These are phyloP conservation scores for Pulveroboletus sp. DNA, from an alignment of 768 basidiomycete species.

Conservation along the genomic window DNA sequence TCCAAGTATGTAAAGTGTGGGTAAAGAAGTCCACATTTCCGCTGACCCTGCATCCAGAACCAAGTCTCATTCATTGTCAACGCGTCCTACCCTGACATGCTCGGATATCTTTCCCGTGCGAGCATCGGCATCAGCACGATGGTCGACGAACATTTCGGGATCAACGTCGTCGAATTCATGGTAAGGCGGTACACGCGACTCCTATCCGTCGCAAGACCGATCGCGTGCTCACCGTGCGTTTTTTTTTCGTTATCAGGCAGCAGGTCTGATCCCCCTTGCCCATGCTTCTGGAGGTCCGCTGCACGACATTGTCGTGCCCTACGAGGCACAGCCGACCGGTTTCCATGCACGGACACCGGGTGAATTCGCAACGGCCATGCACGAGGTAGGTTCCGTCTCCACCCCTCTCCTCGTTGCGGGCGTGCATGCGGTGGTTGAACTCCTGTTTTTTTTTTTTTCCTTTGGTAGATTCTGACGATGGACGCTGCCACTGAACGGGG, in stretches of 20 bases:
- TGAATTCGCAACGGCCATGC: constrained; percentile 64
- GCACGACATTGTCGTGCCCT: constrained; percentile 86
- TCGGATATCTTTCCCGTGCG: constrained; percentile 66
- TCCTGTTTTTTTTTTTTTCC: constrained; percentile 17
- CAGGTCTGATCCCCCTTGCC: constrained; percentile 86
- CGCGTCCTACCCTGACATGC: constrained; percentile 67
- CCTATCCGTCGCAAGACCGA: not conserved
- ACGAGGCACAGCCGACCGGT: constrained; percentile 68
- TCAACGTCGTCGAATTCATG: constrained; percentile 98
- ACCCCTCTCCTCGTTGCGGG: not conserved
- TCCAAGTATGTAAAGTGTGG: constrained; percentile 49
- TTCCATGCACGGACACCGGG: constrained; percentile 71
- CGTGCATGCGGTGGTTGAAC: not conserved
- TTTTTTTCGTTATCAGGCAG: constrained; percentile 57
- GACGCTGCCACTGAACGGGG: constrained; percentile 49
- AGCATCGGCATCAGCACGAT: constrained; percentile 92
- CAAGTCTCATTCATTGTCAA: constrained; percentile 80
- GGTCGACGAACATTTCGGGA: constrained; percentile 98
- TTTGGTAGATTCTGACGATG: constrained; percentile 44
- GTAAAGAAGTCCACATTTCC: not conserved
- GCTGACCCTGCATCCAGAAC: constrained; percentile 39
- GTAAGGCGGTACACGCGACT: constrained; percentile 40
- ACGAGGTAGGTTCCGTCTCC: constrained; percentile 37
- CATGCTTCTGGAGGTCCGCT: constrained; percentile 93
- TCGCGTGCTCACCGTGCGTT: constrained; percentile 15